Evolutionary conservation across 257 asterid genomes (phyloP).

Genomic region (Linderniella brevidens): DNA sequence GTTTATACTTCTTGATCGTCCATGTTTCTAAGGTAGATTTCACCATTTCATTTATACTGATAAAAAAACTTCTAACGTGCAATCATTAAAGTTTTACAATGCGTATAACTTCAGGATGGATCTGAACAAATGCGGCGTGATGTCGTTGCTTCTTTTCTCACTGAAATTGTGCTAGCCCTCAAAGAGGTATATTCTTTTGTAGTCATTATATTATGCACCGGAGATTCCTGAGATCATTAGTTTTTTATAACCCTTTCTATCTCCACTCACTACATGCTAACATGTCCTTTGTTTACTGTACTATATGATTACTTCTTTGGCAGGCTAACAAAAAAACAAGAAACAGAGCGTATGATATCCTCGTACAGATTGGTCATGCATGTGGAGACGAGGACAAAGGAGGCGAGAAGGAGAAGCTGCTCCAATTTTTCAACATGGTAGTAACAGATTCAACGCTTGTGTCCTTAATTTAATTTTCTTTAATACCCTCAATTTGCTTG

Average conservation of each 20-base stretch:
- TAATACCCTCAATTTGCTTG: slow-evolving; percentile 6
- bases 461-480: slow-evolving; percentile 7
- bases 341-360: slow-evolving; percentile 85
- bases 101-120: slow-evolving; percentile 38
- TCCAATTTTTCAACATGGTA: slow-evolving; percentile 66
- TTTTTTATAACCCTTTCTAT: no score
- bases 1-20: slow-evolving; percentile 59
- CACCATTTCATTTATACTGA: slow-evolving; percentile 6
- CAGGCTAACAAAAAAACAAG: slow-evolving; percentile 86
- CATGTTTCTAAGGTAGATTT: slow-evolving; percentile 56
- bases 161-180: slow-evolving; percentile 76
- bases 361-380: slow-evolving; percentile 84
- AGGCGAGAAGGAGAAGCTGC: slow-evolving; percentile 45
- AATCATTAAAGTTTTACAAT: neutral
- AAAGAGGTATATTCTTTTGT: slow-evolving; percentile 48
- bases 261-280: no score
- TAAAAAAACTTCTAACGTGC: slow-evolving; percentile 4
- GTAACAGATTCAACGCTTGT: slow-evolving; percentile 3
- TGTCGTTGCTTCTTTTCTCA: slow-evolving; percentile 50
- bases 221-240: no score
- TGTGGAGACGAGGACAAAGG: slow-evolving; percentile 62
- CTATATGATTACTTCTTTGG: slow-evolving; percentile 9
- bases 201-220: no score
- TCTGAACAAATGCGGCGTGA: slow-evolving; percentile 40
- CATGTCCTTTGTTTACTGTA: no score